phyloP scores from a whole-genome alignment of 768 basidiomycete genomes.

The Hygrophorus russula region DNA sequence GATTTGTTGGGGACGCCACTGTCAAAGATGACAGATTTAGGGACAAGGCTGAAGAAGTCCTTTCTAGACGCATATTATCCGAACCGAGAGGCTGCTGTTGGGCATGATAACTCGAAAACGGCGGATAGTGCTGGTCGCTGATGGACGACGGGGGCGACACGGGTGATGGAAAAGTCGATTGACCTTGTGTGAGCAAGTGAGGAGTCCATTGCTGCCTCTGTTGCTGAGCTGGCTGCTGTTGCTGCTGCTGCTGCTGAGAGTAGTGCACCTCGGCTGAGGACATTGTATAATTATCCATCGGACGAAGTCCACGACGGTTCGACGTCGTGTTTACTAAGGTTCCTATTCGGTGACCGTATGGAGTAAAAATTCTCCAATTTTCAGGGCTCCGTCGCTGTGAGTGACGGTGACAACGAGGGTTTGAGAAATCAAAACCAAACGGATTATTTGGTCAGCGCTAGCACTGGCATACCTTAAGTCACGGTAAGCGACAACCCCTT shows the following conservation, averaged over 20 bases:
- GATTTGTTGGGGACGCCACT: constrained; percentile 54
- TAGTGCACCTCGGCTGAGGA: constrained; percentile 16
- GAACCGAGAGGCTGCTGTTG: constrained; percentile 13
- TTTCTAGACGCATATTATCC: constrained; percentile 11
- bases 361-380: too few relatives aligned
- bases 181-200: constrained; percentile 17
- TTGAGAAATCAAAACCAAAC: too few relatives aligned
- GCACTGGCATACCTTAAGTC: too few relatives aligned
- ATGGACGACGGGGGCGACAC: constrained; percentile 22
- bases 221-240: constrained; percentile 18
- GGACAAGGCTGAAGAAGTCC: constrained; percentile 34
- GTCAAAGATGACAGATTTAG: constrained; percentile 60
- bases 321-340: too few relatives aligned
- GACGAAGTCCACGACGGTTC: too few relatives aligned
- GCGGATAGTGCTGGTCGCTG: constrained; percentile 17
- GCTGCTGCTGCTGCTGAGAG: constrained; percentile 18
- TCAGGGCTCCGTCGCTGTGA: too few relatives aligned
- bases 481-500: too few relatives aligned
- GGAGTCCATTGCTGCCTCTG: constrained; percentile 15
- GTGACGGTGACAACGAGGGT: too few relatives aligned
- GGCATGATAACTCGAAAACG: constrained; percentile 18
- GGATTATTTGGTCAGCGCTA: too few relatives aligned
- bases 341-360: too few relatives aligned
- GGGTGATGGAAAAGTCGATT: constrained; percentile 8
- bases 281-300: constrained; percentile 6